phyloP scores from a whole-genome alignment of 2,329 filamentous ascomycete species.

The Fusarium odoratissimum region DNA sequence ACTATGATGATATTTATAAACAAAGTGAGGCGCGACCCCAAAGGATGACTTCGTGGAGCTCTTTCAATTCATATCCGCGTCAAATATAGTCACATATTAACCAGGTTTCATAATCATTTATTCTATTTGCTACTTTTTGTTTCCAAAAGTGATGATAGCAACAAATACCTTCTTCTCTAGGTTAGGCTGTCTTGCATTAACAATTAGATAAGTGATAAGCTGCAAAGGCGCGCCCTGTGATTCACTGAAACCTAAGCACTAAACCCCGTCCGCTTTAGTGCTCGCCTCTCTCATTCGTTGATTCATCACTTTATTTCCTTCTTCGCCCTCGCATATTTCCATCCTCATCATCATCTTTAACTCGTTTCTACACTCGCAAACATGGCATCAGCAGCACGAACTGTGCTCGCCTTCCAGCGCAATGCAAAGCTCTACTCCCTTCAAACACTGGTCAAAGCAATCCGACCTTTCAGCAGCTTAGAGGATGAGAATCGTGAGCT shows the following conservation, averaged over 20 bases:
- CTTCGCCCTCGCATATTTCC: not conserved
- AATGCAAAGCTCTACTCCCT: slow-evolving; percentile 58
- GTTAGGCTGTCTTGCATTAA: not conserved
- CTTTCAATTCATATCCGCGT: not conserved
- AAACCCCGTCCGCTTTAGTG: not conserved
- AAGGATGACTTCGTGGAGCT: not conserved
- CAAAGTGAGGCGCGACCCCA: not conserved
- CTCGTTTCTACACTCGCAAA: not conserved
- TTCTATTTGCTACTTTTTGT: not conserved
- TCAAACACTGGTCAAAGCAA: slow-evolving; percentile 57
- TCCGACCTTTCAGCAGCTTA: slow-evolving; percentile 62
- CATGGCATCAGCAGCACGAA: slow-evolving; percentile 39
- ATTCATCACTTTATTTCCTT: not conserved
- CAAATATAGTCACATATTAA: no score
- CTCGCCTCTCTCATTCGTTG: not conserved
- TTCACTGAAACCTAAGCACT: not conserved
- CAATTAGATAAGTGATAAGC: not conserved
- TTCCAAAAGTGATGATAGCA: not conserved
- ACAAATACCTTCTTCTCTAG: not conserved
- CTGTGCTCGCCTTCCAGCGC: slow-evolving; percentile 56
- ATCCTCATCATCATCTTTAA: not conserved
- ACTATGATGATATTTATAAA: no score
- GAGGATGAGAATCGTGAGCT: slow-evolving; percentile 64
- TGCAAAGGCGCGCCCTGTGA: slow-evolving; percentile 8
- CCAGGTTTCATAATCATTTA: fast-evolving